A percentile compares a stretch with the other conserved stretches of the same genome.
Evolutionary conservation across 78 protist genomes (phyloP).

Genomic region (Mastigamoeba balamuthi): DNA sequence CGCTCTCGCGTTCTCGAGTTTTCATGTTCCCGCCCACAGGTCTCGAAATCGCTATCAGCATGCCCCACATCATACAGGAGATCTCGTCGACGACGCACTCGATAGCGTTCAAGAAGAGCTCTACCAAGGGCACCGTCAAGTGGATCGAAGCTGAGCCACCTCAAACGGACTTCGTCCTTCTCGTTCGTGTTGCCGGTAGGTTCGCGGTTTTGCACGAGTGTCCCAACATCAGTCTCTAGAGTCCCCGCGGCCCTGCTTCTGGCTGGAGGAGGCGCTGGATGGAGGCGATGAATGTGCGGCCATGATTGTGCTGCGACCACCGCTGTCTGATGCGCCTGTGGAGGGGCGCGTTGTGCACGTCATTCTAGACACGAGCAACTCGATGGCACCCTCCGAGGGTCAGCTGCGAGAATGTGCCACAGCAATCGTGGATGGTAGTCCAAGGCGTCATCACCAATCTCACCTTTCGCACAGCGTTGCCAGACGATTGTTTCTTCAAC

Average conservation of each 20-base stretch:
- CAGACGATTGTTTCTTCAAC: too few species aligned
- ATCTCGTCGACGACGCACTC: neutral
- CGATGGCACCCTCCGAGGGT: too few species aligned
- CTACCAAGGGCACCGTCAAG: conserved; percentile 25
- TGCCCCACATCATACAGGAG: conserved; percentile 27
- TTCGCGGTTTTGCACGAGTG: too few species aligned
- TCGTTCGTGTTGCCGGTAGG: neutral
- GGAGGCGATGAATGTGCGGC: neutral
- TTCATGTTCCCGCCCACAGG: too few species aligned
- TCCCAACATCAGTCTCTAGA: neutral
- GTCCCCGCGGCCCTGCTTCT: neutral
- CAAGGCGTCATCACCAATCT: too few species aligned
- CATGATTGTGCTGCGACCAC: neutral
- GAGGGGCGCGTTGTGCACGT: too few species aligned
- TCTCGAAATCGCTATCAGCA: conserved; percentile 3
- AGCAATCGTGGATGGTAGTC: too few species aligned
- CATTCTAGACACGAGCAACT: too few species aligned
- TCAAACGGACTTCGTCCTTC: neutral
- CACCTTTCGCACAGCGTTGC: too few species aligned
- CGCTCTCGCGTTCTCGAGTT: too few species aligned
- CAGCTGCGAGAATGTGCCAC: too few species aligned
- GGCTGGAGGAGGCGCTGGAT: neutral
- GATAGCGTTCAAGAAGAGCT: conserved; percentile 16
- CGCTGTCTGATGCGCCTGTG: too few species aligned
- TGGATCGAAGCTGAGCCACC: neutral